These are phyloP conservation scores for Neonectria ditissima DNA, from an alignment of 2,329 filamentous ascomycete species.

Conservation along the genomic window DNA sequence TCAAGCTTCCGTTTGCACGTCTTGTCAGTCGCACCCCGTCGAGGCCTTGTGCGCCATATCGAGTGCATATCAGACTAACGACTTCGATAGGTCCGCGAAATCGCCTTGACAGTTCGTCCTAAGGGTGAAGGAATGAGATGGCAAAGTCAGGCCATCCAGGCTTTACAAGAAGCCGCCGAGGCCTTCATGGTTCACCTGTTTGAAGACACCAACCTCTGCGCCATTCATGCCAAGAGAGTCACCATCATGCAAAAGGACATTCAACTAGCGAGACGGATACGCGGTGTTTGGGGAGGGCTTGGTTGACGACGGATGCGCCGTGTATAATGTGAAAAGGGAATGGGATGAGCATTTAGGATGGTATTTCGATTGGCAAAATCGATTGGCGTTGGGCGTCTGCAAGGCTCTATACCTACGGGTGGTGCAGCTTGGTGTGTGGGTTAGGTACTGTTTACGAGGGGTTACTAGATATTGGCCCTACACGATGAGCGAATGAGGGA, in stretches of 20 bases:
- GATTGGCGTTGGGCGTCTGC: slow-evolving; percentile 13
- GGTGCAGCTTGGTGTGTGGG: slow-evolving; percentile 18
- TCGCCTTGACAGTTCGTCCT: slow-evolving; percentile 73
- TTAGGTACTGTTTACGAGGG: not conserved
- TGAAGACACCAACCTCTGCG: slow-evolving; percentile 85
- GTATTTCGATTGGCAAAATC: slow-evolving; percentile 29
- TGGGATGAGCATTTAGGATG: slow-evolving; percentile 28
- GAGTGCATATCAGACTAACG: slow-evolving; percentile 26
- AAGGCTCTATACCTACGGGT: slow-evolving; percentile 39
- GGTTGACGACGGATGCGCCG: slow-evolving; percentile 49
- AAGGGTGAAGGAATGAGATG: slow-evolving; percentile 81
- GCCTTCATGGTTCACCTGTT: slow-evolving; percentile 97
- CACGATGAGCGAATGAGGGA: not conserved
- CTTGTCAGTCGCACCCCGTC: slow-evolving; percentile 62
- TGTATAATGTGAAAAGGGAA: slow-evolving; percentile 25
- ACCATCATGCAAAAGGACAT: slow-evolving; percentile 99
- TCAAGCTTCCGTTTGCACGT: slow-evolving; percentile 83
- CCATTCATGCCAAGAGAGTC: slow-evolving; percentile 95
- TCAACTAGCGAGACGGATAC: slow-evolving; percentile 85
- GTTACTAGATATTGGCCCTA: not conserved
- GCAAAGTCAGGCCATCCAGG: slow-evolving; percentile 95
- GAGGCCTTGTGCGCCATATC: not conserved
- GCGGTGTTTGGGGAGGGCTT: slow-evolving; percentile 80
- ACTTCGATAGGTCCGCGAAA: slow-evolving; percentile 67
- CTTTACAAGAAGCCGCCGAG: slow-evolving; percentile 95